Conservation (phyloP, 495 filamentous ascomycete genomes). For the Massariosphaeria phaeospora region DNA sequence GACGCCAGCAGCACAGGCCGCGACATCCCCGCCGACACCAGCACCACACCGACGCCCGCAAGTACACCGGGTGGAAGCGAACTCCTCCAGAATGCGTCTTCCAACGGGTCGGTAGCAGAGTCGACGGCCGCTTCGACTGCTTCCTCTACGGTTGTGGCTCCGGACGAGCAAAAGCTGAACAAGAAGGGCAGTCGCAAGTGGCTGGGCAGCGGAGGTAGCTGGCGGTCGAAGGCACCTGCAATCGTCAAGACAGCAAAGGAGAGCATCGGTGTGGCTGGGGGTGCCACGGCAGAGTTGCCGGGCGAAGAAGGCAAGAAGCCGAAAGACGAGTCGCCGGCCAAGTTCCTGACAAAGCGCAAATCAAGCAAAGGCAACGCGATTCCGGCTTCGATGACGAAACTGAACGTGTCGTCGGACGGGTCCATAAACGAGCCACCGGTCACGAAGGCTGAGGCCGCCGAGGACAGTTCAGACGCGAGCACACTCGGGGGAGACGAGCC, state of each 20-base stretch:
- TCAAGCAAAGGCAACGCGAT: slow-evolving; percentile 39
- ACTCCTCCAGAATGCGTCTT: slow-evolving; percentile 1
- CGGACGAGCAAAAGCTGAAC: slow-evolving; percentile 7
- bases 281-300: slow-evolving; percentile 34
- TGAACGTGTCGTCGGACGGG: slow-evolving; percentile 36
- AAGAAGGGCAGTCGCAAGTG: slow-evolving; percentile 31
- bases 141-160: background rate
- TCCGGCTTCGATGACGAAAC: slow-evolving; percentile 37
- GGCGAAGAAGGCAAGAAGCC: slow-evolving; percentile 18
- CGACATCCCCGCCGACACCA: background rate
- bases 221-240: slow-evolving; percentile 39
- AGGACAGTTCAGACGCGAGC: slow-evolving; percentile 2
- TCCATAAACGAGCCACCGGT: slow-evolving; percentile 14
- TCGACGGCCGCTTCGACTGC: background rate
- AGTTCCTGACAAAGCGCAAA: slow-evolving; percentile 35
- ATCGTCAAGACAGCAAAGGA: slow-evolving; percentile 36
- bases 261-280: slow-evolving; percentile 38
- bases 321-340: slow-evolving; percentile 21
- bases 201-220: slow-evolving; percentile 35
- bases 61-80: slow-evolving; percentile 2
- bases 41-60: background rate
- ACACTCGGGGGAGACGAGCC: slow-evolving; percentile 21
- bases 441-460: slow-evolving; percentile 1
- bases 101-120: slow-evolving; percentile 8
- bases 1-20: background rate